Conservation (phyloP, 805 yeast genomes). For the Hanseniaspora meyeri region DNA sequence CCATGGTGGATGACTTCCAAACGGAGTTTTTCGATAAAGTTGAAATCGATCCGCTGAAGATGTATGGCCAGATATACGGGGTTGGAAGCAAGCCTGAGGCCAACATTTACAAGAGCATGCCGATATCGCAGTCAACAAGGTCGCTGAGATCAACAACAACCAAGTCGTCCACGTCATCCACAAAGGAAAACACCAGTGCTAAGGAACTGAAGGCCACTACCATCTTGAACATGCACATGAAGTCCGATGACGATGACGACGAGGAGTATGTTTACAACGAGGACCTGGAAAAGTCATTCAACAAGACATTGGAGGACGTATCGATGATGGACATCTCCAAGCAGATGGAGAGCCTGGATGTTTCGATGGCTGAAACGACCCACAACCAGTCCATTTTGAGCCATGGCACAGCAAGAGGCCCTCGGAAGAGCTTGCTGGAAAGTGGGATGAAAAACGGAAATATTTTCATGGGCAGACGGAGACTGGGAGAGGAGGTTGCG, state of each 20-base stretch:
- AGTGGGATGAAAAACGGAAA: neutral
- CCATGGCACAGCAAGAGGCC: neutral
- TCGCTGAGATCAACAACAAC: constrained; percentile 9
- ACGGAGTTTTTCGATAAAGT: constrained; percentile 19
- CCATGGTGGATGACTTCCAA: constrained; percentile 43
- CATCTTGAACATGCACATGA: constrained; percentile 21
- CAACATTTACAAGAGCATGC: constrained; percentile 1
- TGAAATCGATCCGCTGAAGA: neutral
- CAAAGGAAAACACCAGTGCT: neutral
- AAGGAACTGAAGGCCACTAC: constrained; percentile 9
- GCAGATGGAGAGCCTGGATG: constrained; percentile 28
- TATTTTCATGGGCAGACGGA: constrained; percentile 7
- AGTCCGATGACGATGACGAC: constrained; percentile 22
- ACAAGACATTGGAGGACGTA: constrained; percentile 30
- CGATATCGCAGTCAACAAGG: constrained; percentile 10
- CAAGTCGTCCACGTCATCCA: neutral
- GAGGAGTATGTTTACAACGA: constrained; percentile 29
- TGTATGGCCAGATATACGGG: neutral
- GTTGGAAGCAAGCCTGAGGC: neutral
- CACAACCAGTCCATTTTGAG: neutral
- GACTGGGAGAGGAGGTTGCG: neutral
- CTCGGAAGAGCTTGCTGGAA: neutral
- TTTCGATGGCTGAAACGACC: constrained; percentile 12
- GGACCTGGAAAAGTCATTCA: constrained; percentile 28
- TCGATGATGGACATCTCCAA: constrained; percentile 30